A percentile compares a stretch with the other conserved stretches of the same genome.
Conservation (phyloP, 2,329 filamentous ascomycete genomes). For the Emmonsiellopsis sp. region DNA sequence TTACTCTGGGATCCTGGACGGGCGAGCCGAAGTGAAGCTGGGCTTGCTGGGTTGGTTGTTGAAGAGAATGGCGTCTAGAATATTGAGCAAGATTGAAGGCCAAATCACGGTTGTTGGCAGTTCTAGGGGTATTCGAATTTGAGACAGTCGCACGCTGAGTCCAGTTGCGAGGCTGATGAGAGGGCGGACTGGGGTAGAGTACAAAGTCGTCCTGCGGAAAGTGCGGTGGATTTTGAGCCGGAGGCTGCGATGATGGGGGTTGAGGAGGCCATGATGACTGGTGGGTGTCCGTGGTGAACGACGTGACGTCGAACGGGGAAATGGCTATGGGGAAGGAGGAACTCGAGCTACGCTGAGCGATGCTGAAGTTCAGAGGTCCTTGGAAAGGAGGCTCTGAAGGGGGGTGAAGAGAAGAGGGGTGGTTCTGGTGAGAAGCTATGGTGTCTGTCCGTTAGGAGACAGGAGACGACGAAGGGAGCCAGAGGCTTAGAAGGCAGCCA, state of each 20-base stretch:
- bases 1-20: conserved; percentile 31
- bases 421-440: conserved; percentile 27
- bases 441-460: conserved; percentile 33
- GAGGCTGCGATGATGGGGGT: conserved; percentile 34
- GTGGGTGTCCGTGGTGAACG: conserved; percentile 41
- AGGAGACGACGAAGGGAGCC: conserved; percentile 18
- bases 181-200: conserved; percentile 29
- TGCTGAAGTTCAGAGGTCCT: conserved; percentile 39
- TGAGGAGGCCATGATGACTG: conserved; percentile 41
- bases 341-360: conserved; percentile 36
- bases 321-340: conserved; percentile 24
- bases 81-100: conserved; percentile 21
- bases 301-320: conserved; percentile 34
- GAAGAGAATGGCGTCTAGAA: conserved; percentile 26
- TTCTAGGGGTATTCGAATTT: conserved; percentile 30
- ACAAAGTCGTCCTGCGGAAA: conserved; percentile 34
- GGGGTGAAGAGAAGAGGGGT: conserved; percentile 18
- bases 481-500: conserved; percentile 32
- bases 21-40: conserved; percentile 8
- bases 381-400: conserved; percentile 35
- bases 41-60: background rate
- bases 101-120: conserved; percentile 23
- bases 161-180: conserved; percentile 21
- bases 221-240: conserved; percentile 27
- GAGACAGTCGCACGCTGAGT: conserved; percentile 26